Percentiles rank a stretch among this genome's conserved stretches.
phyloP scores from a whole-genome alignment of 768 basidiomycete genomes.

The Austroboletus eburneus region DNA sequence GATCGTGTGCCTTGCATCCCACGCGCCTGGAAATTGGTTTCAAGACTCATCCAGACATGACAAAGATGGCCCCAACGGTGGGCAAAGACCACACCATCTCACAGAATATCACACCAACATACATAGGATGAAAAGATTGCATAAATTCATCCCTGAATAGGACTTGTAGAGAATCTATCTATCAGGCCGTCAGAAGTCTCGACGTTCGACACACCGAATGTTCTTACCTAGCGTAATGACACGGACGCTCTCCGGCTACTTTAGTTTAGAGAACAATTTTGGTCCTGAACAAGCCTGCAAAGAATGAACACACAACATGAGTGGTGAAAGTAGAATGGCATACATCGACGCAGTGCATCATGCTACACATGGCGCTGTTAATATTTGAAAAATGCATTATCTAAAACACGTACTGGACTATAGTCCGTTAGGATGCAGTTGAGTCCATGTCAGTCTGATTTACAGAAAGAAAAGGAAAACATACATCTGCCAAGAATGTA shows the following conservation, averaged over 20 bases:
- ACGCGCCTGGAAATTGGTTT: no score
- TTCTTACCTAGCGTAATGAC: constrained; percentile 18
- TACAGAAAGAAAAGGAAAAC: constrained; percentile 7
- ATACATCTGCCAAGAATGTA: constrained; percentile 18
- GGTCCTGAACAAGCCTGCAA: constrained; percentile 57
- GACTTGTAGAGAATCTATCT: constrained; percentile 15
- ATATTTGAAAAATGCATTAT: neutral
- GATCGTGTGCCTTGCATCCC: no score
- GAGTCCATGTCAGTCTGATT: constrained; percentile 8
- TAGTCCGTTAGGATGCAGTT: neutral
- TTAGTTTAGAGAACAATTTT: constrained; percentile 77
- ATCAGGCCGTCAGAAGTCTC: neutral
- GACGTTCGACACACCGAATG: no score
- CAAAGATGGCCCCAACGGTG: no score
- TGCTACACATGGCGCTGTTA: constrained; percentile 39
- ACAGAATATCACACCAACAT: no score
- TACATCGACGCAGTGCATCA: constrained; percentile 94
- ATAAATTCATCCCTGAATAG: constrained; percentile 8
- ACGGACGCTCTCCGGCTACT: constrained; percentile 13
- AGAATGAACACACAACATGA: no score
- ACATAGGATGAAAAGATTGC: constrained; percentile 4
- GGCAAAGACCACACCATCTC: no score
- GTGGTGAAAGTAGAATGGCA: constrained; percentile 29
- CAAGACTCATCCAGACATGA: no score
- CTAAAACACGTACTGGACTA: constrained; percentile 63